Percentiles rank a stretch among this genome's conserved stretches.
These are phyloP conservation scores for Penicillium sp. DNA, from an alignment of 2,329 filamentous ascomycete genomes.

Conservation along the genomic window DNA sequence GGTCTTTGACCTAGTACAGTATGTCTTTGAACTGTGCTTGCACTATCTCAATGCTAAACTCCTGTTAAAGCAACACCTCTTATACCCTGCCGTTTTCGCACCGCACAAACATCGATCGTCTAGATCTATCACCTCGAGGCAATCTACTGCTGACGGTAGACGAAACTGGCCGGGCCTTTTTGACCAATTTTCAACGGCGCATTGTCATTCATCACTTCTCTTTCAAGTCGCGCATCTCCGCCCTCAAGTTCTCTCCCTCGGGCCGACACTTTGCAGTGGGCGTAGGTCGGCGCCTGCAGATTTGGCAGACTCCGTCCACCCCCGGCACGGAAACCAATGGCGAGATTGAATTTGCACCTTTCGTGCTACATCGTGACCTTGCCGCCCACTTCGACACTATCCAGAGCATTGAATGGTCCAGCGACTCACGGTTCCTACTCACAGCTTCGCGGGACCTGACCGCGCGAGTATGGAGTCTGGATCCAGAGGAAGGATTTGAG, in stretches of 20 bases:
- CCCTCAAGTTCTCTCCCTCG: slow-evolving; percentile 84
- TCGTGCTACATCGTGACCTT: slow-evolving; percentile 79
- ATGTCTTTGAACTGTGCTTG: slow-evolving; percentile 23
- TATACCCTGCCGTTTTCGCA: slow-evolving; percentile 67
- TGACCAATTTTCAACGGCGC: slow-evolving; percentile 81
- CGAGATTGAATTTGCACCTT: slow-evolving; percentile 90
- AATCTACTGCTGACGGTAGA: slow-evolving; percentile 91
- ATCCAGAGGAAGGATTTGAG: slow-evolving; percentile 78
- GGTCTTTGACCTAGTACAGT: slow-evolving; percentile 95
- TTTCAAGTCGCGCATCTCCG: slow-evolving; percentile 76
- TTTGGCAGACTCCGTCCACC: slow-evolving; percentile 92
- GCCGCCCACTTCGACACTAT: slow-evolving; percentile 85
- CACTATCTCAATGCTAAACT: slow-evolving; percentile 2
- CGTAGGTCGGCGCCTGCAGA: slow-evolving; percentile 78
- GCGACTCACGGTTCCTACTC: slow-evolving; percentile 90
- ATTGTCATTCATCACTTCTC: slow-evolving; percentile 91
- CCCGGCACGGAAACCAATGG: slow-evolving; percentile 73
- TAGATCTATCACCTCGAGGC: slow-evolving; percentile 82
- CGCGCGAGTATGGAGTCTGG: slow-evolving; percentile 87
- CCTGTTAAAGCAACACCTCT: slow-evolving; percentile 35
- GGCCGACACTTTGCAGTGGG: slow-evolving; percentile 87
- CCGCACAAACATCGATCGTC: slow-evolving; percentile 81
- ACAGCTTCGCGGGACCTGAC: slow-evolving; percentile 89
- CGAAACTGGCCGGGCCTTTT: slow-evolving; percentile 86
- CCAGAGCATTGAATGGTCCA: slow-evolving; percentile 86